Evolutionary conservation across 192 early-diverging fungal species (phyloP).

Genomic region (Coemansia sp.): DNA sequence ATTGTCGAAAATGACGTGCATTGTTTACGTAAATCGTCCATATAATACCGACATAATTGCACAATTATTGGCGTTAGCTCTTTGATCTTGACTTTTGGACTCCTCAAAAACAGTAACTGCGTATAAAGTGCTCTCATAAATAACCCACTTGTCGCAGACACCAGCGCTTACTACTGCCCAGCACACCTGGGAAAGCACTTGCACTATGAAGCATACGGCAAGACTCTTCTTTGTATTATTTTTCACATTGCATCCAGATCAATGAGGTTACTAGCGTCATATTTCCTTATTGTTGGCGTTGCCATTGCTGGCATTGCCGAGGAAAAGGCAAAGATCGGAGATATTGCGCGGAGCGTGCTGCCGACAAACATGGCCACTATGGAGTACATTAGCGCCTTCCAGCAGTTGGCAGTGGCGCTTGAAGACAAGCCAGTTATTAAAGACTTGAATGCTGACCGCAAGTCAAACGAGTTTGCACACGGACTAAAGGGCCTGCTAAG

Average conservation of each 20-base stretch:
- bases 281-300: not conserved
- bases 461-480: slow-evolving; percentile 13
- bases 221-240: not conserved
- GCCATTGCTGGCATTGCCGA: not conserved
- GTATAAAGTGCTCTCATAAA: not conserved
- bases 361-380: not conserved
- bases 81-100: not conserved
- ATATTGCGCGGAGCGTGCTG: not conserved
- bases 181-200: too few relatives aligned
- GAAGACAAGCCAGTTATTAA: not conserved
- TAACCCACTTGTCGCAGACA: not conserved
- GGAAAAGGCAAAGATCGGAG: not conserved
- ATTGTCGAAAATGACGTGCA: not conserved
- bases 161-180: not conserved
- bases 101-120: not conserved
- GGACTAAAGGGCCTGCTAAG: slow-evolving; percentile 15
- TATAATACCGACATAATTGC: not conserved
- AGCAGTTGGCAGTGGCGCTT: slow-evolving; percentile 15
- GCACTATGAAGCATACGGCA: too few relatives aligned
- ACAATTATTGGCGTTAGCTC: not conserved
- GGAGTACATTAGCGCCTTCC: slow-evolving; percentile 14
- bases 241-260: too few relatives aligned
- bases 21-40: not conserved
- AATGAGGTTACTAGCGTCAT: not conserved
- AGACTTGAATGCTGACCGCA: not conserved